Base-by-base conservation (phyloP, 768 basidiomycete species). In the Wakefieldia striispora region DNA sequence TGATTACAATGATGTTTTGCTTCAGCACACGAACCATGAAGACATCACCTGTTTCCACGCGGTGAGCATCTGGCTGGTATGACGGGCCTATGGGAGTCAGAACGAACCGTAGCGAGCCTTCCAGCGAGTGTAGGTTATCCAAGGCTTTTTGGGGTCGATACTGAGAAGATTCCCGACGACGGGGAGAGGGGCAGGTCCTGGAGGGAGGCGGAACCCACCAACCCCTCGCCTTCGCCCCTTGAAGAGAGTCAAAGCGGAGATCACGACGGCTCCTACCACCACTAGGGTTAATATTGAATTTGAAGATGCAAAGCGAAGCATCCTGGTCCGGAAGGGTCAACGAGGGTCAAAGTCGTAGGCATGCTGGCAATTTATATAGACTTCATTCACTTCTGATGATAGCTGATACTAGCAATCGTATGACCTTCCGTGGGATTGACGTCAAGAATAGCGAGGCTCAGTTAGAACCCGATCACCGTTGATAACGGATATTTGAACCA, bases 1-100 rank as follows among this genome's bases (percentile, higher is more conserved):
- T 68, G 9, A 68, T 49, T 7, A 64, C 48, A n/a, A 65, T 47
- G 31, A 60, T 52, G 29, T 61, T 56, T 43, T 61, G 56, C 20
- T 50, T 58, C 10, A 63, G 36, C 8, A 61, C 49, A 38, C 54
- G 54, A n/a, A 63, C 34, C 47, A 43, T 61, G 11, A 61, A 54
- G 11, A 64, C 49, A 34, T 55, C 51, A 3, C 62, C 61, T 63
- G 23, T 43, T 9, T 12, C 2, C n/a, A 10, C 6, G 14, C 38
- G 27, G 17, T 53, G 23, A 46, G 36, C 6, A 3, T 24, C 38
- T 11, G n/a, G 12, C 6, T 10, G 34, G 4, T 21, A 23, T 5
- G 17, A 9, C 2, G 11, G 5, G 26, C 1, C 12, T 10, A 26
- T 13, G 13, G 26, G 14, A 2, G 42, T 10, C 3, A 12, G 31